Conservation (phyloP, 345 rosid genomes). For the Citrus trifoliata region DNA sequence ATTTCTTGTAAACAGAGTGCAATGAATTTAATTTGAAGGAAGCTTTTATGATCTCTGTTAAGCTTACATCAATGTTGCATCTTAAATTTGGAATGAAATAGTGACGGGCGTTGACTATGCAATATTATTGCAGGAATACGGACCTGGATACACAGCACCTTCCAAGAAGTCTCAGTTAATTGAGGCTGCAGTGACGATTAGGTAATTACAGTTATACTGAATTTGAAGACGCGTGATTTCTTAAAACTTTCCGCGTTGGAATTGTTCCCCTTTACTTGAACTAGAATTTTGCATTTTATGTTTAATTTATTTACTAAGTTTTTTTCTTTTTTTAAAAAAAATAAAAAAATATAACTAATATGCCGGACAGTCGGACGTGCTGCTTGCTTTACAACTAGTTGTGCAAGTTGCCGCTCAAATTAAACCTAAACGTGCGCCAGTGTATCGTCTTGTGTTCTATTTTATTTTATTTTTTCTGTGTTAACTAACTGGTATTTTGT, state of each 20-base stretch:
- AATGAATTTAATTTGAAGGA: background rate
- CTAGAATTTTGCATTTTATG: background rate
- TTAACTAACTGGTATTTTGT: background rate
- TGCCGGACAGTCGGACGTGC: constrained; percentile 13
- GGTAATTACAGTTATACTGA: constrained; percentile 33
- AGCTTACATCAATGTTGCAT: background rate
- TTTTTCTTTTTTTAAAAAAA: too few species aligned
- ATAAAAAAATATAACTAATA: background rate
- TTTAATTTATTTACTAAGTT: background rate
- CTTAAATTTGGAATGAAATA: background rate
- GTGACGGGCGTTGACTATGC: background rate
- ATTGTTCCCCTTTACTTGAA: background rate
- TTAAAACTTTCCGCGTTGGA: background rate
- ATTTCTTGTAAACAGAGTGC: background rate
- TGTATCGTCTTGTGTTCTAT: background rate
- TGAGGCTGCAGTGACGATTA: constrained; percentile 54
- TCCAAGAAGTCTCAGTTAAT: constrained; percentile 50
- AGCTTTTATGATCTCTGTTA: background rate
- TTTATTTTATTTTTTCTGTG: background rate
- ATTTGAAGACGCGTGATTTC: constrained; percentile 1
- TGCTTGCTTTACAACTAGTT: constrained; percentile 30
- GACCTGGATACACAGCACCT: constrained; percentile 68
- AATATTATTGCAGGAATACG: constrained; percentile 51
- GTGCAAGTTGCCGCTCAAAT: constrained; percentile 1
- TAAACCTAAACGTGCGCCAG: background rate